Conservation (phyloP, 768 basidiomycete species). For the Hemileccinum rubropunctum region DNA sequence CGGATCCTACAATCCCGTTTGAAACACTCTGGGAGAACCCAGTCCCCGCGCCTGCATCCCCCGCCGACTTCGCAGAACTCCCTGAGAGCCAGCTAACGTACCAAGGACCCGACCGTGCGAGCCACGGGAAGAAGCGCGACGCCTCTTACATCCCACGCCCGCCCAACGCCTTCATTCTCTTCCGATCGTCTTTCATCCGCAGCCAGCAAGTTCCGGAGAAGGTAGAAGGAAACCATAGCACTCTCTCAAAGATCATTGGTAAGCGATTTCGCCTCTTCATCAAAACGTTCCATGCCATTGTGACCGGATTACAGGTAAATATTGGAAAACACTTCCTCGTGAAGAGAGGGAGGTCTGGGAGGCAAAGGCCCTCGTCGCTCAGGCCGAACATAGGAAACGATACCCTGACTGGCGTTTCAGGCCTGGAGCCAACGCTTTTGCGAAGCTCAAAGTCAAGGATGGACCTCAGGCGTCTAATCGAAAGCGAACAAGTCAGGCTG, state of each 20-base stretch:
- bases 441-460: slow-evolving; percentile 39
- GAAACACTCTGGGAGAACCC: slow-evolving; percentile 33
- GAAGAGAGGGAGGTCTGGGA: slow-evolving; percentile 76
- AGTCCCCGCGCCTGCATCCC: slow-evolving; percentile 16
- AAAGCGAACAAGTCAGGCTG: slow-evolving; percentile 28
- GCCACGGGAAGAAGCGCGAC: slow-evolving; percentile 63
- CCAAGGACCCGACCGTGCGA: slow-evolving; percentile 37
- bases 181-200: slow-evolving; percentile 74
- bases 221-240: slow-evolving; percentile 79
- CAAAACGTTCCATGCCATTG: background rate
- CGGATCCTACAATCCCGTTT: slow-evolving; percentile 33
- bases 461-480: slow-evolving; percentile 33
- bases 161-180: slow-evolving; percentile 85
- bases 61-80: slow-evolving; percentile 15
- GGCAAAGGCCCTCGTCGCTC: slow-evolving; percentile 65
- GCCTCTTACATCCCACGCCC: slow-evolving; percentile 79
- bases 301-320: slow-evolving; percentile 47
- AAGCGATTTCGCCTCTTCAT: background rate
- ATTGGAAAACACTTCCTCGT: slow-evolving; percentile 69
- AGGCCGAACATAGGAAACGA: slow-evolving; percentile 66
- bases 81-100: slow-evolving; percentile 18
- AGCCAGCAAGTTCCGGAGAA: slow-evolving; percentile 71
- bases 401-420: slow-evolving; percentile 86
- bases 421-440: slow-evolving; percentile 52
- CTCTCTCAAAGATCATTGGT: slow-evolving; percentile 82